phyloP scores from a whole-genome alignment of 768 basidiomycete genomes.

The Rhodocollybia butyracea region DNA sequence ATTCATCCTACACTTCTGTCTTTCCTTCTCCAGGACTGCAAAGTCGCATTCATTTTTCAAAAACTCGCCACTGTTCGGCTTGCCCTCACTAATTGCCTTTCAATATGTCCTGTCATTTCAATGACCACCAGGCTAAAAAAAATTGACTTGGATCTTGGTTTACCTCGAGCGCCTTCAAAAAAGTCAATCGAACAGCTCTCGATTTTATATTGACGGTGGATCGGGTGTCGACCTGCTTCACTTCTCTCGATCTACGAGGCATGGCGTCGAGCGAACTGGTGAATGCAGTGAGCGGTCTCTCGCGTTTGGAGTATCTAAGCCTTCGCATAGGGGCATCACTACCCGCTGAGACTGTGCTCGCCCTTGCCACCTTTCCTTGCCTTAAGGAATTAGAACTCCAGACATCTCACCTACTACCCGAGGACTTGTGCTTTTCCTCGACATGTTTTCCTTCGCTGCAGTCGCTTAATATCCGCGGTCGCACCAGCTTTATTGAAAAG shows the following conservation, averaged over 20 bases:
- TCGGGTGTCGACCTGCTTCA: conserved; percentile 26
- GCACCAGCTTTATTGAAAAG: conserved; percentile 27
- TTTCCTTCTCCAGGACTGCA: conserved; percentile 13
- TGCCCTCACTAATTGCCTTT: conserved; percentile 21
- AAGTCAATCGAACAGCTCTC: conserved; percentile 17
- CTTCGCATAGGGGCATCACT: conserved; percentile 38
- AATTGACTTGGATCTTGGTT: conserved; percentile 41
- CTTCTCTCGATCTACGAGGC: conserved; percentile 38
- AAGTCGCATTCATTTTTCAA: conserved; percentile 16
- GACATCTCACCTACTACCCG: conserved; percentile 31
- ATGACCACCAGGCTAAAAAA: conserved; percentile 22
- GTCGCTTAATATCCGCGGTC: conserved; percentile 38
- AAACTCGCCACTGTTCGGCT: conserved; percentile 27
- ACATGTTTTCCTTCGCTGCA: conserved; percentile 33
- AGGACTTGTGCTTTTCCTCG: conserved; percentile 14
- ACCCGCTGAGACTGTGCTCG: conserved; percentile 30
- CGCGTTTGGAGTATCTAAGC: conserved; percentile 31
- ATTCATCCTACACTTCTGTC: conserved; percentile 22
- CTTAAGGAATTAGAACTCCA: conserved; percentile 43
- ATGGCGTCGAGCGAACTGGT: conserved; percentile 26
- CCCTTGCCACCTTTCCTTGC: conserved; percentile 32
- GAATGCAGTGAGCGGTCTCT: conserved; percentile 27
- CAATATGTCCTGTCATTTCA: conserved; percentile 29
- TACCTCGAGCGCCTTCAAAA: conserved; percentile 16
- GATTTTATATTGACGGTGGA: conserved; percentile 27